Base-by-base conservation (phyloP, 139 green algal genomes). In the Chlamydomonas sp. region DNA sequence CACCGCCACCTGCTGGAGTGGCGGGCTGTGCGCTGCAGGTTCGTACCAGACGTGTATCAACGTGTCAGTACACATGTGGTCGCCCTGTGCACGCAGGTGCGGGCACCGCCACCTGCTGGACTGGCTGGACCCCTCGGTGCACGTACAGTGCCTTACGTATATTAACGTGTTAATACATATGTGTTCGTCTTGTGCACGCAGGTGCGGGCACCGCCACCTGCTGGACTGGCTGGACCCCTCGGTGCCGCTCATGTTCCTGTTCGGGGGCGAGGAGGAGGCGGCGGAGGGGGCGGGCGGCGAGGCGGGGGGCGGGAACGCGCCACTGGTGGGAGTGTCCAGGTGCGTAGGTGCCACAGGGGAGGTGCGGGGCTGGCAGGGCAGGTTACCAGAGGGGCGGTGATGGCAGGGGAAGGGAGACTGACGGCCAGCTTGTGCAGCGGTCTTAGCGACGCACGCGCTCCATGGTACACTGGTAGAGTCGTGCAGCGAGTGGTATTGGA, bases 181-280 rank as follows among this genome's bases (percentile, higher is more conserved):
- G 69, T 14, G 12, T 10, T 20, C 16, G 16, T 14, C 69, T 31
- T 14, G 12, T 4, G 49, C 57, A 31, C 49, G 1, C 83, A 88
- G 83, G 63, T 69, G 31, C 20, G 73, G 83, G 2, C 83, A 88
- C 77, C 64, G 77, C 1, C 63, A 86, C 10, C 61, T 90, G 62
- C 71, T 92, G 80, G 89, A 92, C 77, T 92, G 81, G 80, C 77
- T 92, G 81, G 89, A 92, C 80, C 89, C 89, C 63, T 92, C 89
- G 18, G 84, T 90, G 18, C 89, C 89, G 16, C 85, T 92, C 62
- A 86, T 89, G 89, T 92, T 92, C 89, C 71, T 92, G 49, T 79
- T 92, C 3, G 76, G 80, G 5, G 85, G 85, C 63, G 79, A 83
- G n/a, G 89, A 90, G 7, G 75, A 74, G 4, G 74, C 1, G 68